Evolutionary conservation across 2,329 filamentous ascomycete species (phyloP).

Genomic region (Aspergillus viridinutans): DNA sequence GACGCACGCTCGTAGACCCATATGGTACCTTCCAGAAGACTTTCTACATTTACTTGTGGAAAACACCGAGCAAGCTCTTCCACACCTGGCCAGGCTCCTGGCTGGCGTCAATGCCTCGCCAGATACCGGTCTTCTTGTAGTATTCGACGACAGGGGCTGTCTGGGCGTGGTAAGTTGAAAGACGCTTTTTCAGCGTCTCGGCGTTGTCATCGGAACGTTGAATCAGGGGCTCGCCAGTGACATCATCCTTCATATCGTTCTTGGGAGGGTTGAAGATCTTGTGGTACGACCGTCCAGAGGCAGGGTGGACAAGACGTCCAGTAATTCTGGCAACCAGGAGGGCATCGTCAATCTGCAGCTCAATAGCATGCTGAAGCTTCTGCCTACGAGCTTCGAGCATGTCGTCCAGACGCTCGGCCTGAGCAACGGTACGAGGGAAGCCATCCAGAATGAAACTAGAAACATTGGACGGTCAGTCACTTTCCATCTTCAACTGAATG

Average conservation of each 20-base stretch:
- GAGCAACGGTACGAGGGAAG: slow-evolving; percentile 93
- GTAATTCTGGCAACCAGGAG: slow-evolving; percentile 95
- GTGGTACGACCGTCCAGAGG: slow-evolving; percentile 95
- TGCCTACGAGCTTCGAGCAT: slow-evolving; percentile 79
- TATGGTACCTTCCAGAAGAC: slow-evolving; percentile 1
- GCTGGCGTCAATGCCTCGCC: slow-evolving; percentile 91
- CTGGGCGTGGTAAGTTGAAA: slow-evolving; percentile 90
- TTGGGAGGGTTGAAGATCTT: slow-evolving; percentile 98
- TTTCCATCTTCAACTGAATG: slow-evolving; percentile 11
- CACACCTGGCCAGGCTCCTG: slow-evolving; percentile 94
- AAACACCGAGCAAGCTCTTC: slow-evolving; percentile 84
- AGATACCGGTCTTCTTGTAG: slow-evolving; percentile 97
- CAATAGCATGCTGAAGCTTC: slow-evolving; percentile 88
- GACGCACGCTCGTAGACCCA: slow-evolving; percentile 1
- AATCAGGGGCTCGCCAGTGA: slow-evolving; percentile 93
- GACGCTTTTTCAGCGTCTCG: slow-evolving; percentile 89
- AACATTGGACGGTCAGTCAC: slow-evolving; percentile 9
- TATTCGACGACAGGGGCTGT: slow-evolving; percentile 89
- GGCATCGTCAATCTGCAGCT: slow-evolving; percentile 93
- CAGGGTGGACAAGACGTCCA: slow-evolving; percentile 90
- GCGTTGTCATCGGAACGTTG: slow-evolving; percentile 97
- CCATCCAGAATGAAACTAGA: slow-evolving; percentile 95
- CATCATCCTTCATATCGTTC: slow-evolving; percentile 86
- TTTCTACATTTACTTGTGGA: slow-evolving; percentile 55
- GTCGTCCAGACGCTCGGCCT: slow-evolving; percentile 88